These are phyloP conservation scores for Blastobotrys attinorum DNA, from an alignment of 805 yeast genomes.

Conservation along the genomic window DNA sequence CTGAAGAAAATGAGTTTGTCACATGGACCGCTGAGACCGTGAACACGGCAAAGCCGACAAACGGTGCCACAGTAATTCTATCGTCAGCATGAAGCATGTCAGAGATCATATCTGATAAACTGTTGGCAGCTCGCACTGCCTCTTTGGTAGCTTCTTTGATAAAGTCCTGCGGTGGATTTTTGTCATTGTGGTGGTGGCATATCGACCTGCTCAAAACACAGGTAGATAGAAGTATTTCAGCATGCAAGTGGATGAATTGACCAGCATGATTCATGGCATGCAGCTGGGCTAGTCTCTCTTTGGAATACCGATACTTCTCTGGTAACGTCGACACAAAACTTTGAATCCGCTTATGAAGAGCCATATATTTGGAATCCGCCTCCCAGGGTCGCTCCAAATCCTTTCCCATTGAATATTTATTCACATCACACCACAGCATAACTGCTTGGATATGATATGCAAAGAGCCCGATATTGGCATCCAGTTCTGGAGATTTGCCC, in stretches of 20 bases:
- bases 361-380: slow-evolving; percentile 19
- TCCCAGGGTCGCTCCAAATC: slow-evolving; percentile 27
- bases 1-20: slow-evolving; percentile 27
- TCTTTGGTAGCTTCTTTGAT: slow-evolving; percentile 24
- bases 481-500: not conserved
- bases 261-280: slow-evolving; percentile 22
- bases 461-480: slow-evolving; percentile 12
- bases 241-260: slow-evolving; percentile 27
- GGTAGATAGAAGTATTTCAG: slow-evolving; percentile 22
- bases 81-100: slow-evolving; percentile 25
- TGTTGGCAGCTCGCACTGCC: slow-evolving; percentile 27
- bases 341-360: slow-evolving; percentile 17
- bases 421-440: slow-evolving; percentile 18
- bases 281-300: slow-evolving; percentile 18
- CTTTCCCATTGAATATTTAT: slow-evolving; percentile 14
- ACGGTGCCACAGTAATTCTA: slow-evolving; percentile 28
- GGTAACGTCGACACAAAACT: slow-evolving; percentile 19
- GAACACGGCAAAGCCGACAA: slow-evolving; percentile 29
- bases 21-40: slow-evolving; percentile 29
- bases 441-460: slow-evolving; percentile 16
- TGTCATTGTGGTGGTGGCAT: slow-evolving; percentile 21
- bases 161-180: slow-evolving; percentile 22
- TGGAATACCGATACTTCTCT: slow-evolving; percentile 19
- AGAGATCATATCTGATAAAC: slow-evolving; percentile 23
- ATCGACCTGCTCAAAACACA: slow-evolving; percentile 27